Percentiles rank a stretch among this genome's conserved stretches.
phyloP scores from a whole-genome alignment of 2,329 filamentous ascomycete genomes.

The Colletotrichum sp. region DNA sequence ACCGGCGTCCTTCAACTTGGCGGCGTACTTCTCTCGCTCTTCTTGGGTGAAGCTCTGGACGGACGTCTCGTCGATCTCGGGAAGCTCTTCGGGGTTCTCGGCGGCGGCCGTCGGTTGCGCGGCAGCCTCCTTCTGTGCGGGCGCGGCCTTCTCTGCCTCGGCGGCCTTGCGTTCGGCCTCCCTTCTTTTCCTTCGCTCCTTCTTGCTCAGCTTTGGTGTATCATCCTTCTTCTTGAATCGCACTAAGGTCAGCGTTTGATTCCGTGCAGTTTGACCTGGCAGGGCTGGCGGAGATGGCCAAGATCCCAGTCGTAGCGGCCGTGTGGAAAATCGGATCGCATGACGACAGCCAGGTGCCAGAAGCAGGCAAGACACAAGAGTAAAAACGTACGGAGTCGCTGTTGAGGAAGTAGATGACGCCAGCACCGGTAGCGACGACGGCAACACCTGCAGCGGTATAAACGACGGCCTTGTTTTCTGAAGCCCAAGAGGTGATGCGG shows the following conservation, averaged over 20 bases:
- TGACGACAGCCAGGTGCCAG: background rate
- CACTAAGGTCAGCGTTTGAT: slow-evolving; percentile 2
- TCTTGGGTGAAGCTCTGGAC: slow-evolving; percentile 59
- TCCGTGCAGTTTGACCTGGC: background rate
- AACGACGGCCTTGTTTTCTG: slow-evolving; percentile 93
- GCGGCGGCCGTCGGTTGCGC: slow-evolving; percentile 55
- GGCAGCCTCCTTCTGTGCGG: slow-evolving; percentile 29
- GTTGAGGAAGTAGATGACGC: slow-evolving; percentile 89
- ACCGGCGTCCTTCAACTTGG: slow-evolving; percentile 91
- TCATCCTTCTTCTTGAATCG: slow-evolving; percentile 40
- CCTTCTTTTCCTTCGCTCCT: slow-evolving; percentile 87
- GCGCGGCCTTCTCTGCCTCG: slow-evolving; percentile 39
- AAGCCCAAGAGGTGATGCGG: slow-evolving; percentile 87
- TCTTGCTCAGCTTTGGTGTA: slow-evolving; percentile 82
- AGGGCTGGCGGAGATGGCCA: background rate
- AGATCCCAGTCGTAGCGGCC: background rate
- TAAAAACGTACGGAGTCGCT: slow-evolving; percentile 53
- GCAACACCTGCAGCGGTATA: slow-evolving; percentile 97
- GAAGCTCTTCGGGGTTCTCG: slow-evolving; percentile 70
- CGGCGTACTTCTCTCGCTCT: slow-evolving; percentile 85
- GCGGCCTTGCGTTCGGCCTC: slow-evolving; percentile 70
- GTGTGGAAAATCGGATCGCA: slow-evolving; percentile 7
- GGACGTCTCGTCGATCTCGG: slow-evolving; percentile 67
- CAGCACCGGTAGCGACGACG: slow-evolving; percentile 87
- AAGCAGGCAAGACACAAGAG: background rate